Conservation (phyloP, 805 yeast species). For the Brettanomyces naardenensis region DNA sequence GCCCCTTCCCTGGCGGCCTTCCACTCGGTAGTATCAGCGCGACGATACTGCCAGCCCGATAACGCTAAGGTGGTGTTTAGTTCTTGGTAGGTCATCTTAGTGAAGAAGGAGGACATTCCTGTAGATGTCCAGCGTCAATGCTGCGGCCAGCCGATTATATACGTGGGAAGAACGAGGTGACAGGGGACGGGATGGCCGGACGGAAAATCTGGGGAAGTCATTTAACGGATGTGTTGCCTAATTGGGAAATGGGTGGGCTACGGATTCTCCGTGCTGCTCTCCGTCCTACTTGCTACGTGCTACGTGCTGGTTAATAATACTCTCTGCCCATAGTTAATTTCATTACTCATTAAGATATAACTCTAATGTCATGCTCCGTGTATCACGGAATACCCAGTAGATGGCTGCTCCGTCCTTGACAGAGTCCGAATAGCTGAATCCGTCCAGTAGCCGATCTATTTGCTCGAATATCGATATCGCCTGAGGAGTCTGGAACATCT, state of each 20-base stretch:
- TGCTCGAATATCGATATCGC: neutral
- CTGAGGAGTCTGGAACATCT: neutral
- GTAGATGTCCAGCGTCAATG: no score
- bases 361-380: constrained; percentile 2
- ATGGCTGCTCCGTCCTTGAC: constrained; percentile 1
- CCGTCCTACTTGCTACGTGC: neutral
- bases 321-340: neutral
- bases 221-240: no score
- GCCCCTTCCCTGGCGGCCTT: neutral
- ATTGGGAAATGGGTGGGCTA: no score
- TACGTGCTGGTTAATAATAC: neutral
- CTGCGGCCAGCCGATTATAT: no score
- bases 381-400: constrained; percentile 2
- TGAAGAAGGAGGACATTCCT: no score
- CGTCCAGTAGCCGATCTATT: neutral
- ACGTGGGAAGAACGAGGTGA: no score
- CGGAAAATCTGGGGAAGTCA: no score
- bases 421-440: neutral
- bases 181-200: no score
- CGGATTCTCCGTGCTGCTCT: no score
- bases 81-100: no score
- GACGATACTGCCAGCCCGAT: constrained; percentile 5
- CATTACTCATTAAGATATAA: neutral
- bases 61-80: neutral
- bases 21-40: constrained; percentile 3